Evolutionary conservation across 257 asterid genomes (phyloP).

Genomic region (Paraleonurus japonicus): DNA sequence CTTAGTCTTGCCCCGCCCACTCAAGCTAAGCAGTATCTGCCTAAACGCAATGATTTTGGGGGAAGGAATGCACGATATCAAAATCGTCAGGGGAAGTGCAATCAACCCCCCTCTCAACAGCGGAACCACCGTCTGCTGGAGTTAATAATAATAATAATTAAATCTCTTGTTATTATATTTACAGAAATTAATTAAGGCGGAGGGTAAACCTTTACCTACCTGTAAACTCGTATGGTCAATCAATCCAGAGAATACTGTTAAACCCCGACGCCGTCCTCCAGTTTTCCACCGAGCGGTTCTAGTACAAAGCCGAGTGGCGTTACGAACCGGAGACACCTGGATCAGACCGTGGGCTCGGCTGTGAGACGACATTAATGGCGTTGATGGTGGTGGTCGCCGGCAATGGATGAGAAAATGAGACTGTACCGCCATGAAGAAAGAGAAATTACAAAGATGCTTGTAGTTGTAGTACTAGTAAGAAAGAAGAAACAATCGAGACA

Average conservation of each 20-base stretch:
- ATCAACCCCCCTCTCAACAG: conserved; percentile 62
- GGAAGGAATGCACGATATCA: conserved; percentile 49
- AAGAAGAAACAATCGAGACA: too few species aligned
- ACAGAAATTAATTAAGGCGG: too few species aligned
- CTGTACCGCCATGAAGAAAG: not conserved
- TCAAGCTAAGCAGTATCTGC: conserved; percentile 35
- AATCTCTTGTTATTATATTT: too few species aligned
- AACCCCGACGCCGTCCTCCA: not conserved
- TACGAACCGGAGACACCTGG: not conserved
- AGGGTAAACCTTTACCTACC: too few species aligned
- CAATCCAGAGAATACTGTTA: not conserved
- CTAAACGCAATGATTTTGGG: conserved; percentile 36
- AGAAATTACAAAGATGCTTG: too few species aligned
- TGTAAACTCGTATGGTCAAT: not conserved
- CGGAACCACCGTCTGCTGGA: conserved; percentile 32
- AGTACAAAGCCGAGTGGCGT: not conserved
- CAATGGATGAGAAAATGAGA: not conserved
- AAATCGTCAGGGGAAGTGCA: conserved; percentile 48
- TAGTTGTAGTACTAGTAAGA: too few species aligned
- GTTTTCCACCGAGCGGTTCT: not conserved
- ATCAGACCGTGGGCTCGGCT: not conserved
- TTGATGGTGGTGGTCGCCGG: not conserved
- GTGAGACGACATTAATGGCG: not conserved
- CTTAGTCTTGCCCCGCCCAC: conserved; percentile 66
- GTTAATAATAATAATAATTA: too few species aligned